phyloP scores from a whole-genome alignment of 371 early-diverging fungal genomes.

The Apophysomyces trapeziformis region DNA sequence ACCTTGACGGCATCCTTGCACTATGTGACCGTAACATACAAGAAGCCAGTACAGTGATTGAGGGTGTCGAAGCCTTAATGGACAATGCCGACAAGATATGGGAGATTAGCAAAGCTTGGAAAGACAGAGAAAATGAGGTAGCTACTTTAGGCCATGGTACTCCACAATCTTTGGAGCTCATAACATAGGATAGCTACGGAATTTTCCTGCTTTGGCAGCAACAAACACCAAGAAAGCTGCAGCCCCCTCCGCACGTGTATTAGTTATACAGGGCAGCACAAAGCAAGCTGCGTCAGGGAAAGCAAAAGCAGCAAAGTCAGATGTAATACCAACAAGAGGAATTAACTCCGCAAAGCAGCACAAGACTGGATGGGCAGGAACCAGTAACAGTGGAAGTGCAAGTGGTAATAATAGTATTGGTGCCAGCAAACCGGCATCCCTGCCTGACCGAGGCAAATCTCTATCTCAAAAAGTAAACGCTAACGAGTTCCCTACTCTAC shows the following conservation, averaged over 20 bases:
- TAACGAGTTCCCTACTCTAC: slow-evolving; percentile 47
- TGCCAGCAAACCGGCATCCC: slow-evolving; percentile 20
- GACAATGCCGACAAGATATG: slow-evolving; percentile 59
- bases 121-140: slow-evolving; percentile 69
- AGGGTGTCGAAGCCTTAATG: slow-evolving; percentile 57
- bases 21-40: slow-evolving; percentile 52
- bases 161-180: slow-evolving; percentile 3
- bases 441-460: neutral
- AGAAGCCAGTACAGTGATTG: slow-evolving; percentile 54
- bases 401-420: neutral
- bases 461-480: slow-evolving; percentile 11
- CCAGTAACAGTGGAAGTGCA: neutral
- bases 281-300: slow-evolving; percentile 46
- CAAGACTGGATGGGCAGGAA: slow-evolving; percentile 29
- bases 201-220: slow-evolving; percentile 29
- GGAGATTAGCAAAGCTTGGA: slow-evolving; percentile 70
- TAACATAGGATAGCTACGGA: slow-evolving; percentile 22
- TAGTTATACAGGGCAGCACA: slow-evolving; percentile 55
- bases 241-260: slow-evolving; percentile 43
- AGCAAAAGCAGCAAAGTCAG: slow-evolving; percentile 27
- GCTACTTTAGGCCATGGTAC: neutral
- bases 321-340: neutral
- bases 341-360: neutral
- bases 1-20: slow-evolving; percentile 52
- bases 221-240: slow-evolving; percentile 22